Evolutionary conservation across 2,329 filamentous ascomycete genomes (phyloP).

Genomic region (Phaeophleospora eucalypticola): DNA sequence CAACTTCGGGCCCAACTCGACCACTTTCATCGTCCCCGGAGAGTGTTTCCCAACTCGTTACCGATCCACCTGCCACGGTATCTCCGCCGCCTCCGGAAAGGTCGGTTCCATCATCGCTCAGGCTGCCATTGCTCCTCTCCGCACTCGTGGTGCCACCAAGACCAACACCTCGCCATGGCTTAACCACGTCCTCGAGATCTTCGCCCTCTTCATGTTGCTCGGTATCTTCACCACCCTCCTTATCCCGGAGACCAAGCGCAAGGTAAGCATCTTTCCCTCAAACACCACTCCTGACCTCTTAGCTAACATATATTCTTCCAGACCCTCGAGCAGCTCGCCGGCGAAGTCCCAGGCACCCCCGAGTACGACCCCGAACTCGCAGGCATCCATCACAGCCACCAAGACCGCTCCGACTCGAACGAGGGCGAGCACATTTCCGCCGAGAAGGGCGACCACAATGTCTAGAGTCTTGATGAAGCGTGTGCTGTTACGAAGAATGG

Average conservation of each 20-base stretch:
- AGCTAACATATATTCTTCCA: conserved; percentile 39
- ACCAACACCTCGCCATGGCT: conserved; percentile 61
- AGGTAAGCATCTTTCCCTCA: conserved; percentile 2
- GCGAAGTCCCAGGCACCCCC: conserved; percentile 58
- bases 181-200: conserved; percentile 71
- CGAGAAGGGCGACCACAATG: conserved; percentile 16
- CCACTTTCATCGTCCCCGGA: conserved; percentile 51
- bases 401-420: conserved; percentile 13
- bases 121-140: conserved; percentile 47
- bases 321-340: conserved; percentile 68
- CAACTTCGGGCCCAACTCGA: conserved; percentile 52
- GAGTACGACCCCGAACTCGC: conserved; percentile 40
- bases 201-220: conserved; percentile 74
- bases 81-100: conserved; percentile 48
- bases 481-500: too few relatives aligned
- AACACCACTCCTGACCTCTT: background rate
- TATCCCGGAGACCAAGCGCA: conserved; percentile 64
- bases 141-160: conserved; percentile 50
- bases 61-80: conserved; percentile 46
- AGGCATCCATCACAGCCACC: conserved; percentile 6
- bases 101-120: conserved; percentile 49
- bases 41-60: conserved; percentile 51
- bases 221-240: conserved; percentile 65
- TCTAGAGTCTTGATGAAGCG: too few relatives aligned
- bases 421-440: conserved; percentile 13